Base-by-base conservation (phyloP, 2,329 filamentous ascomycete genomes). In the Trichophyton benhamiae region DNA sequence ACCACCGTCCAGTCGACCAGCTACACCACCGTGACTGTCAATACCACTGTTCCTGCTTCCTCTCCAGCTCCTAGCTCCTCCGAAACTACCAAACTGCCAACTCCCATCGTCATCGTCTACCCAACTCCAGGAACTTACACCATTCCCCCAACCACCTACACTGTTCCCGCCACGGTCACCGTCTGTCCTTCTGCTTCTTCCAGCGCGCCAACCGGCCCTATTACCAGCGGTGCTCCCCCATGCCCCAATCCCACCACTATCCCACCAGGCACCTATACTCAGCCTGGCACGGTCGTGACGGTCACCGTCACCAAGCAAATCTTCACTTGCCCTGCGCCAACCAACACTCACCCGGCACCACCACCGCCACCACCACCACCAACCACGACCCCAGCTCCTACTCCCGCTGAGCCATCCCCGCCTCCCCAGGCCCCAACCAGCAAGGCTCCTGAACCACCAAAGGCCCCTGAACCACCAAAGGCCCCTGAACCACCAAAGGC, bases 61-160 rank as follows among this genome's bases (percentile, higher is more conserved):
- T 38, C 33, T 4, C 11, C 2, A 20, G 15, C 41, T 7, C 41
- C n/a, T 1, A 44, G 27, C 63, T 30, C 66, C 58, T 60, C 67
- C 22, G 66, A 65, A 11, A 59, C 65, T 8, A 46, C 65, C 9
- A 64, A 67, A 46, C 73, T 80, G 60, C 80, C 80, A 58, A 81
- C 79, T 46, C 75, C 77, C 48, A 72, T 72, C 58, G 74, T 79
- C 60, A 80, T 78, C 65, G 77, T 72, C 57, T 86, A 80, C 80
- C 76, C 83, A 60, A 85, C 83, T 53, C 83, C 87, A 36, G 87
- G 87, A 74, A 82, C 81, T 65, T 91, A 90, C 79, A 89, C 87
- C 67, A 84, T 89, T 79, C 84, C 85, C 67, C 86, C 87, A 63
- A 87, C 82, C 67, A 91, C 87, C 65, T 71, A 88, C 66, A 86